Base-by-base conservation (phyloP, 2,329 filamentous ascomycete species). In the Stagonosporopsis chrysanthemi region DNA sequence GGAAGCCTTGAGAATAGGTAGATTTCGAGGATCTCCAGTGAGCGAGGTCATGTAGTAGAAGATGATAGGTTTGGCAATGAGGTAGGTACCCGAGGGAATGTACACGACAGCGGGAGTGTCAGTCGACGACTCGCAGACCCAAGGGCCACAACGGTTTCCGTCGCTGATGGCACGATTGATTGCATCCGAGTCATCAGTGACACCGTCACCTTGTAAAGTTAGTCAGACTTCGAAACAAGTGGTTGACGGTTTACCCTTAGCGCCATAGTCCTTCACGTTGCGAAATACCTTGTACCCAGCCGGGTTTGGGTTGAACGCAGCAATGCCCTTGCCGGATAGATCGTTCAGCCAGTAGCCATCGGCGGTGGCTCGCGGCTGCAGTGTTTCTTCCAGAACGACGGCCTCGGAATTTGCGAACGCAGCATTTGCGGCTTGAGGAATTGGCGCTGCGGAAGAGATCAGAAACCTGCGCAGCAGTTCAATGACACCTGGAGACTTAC, bases 21-120 rank as follows among this genome's bases (percentile, higher is more conserved):
- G 76, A 38, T 78, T 77, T 61, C 81, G 83, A 9, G 86, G 82
- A 56, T 88, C 85, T 28, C 86, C 86, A 46, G 88, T 79, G 8
- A 89, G 74, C 65, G 87, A 82, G 2, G 87, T 89, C 64, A 84
- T 83, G 75, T 88, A 90, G 66, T 86, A 88, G 65, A 86, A 81
- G 56, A 86, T 79, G 59, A 90, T 85, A 0, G 84, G 79, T 1
- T 78, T 76, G 50, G 58, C 58, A 40, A 75, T 69, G 42, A 73
- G 56, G 63, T 90, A 90, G 0, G 82, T 87, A 40, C 86, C 86
- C 40, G 81, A 79, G 2, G 82, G 84, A 64, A 86, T 84, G 70
- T 86, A 86, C 9, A 86, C 80, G 31, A 86, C 76, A 3, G 83
- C 84, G 3, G 84, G 84, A 2, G 80, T 81, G 2, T 79, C 80